phyloP scores from a whole-genome alignment of 2,329 filamentous ascomycete species.

The Volutella citrinella region DNA sequence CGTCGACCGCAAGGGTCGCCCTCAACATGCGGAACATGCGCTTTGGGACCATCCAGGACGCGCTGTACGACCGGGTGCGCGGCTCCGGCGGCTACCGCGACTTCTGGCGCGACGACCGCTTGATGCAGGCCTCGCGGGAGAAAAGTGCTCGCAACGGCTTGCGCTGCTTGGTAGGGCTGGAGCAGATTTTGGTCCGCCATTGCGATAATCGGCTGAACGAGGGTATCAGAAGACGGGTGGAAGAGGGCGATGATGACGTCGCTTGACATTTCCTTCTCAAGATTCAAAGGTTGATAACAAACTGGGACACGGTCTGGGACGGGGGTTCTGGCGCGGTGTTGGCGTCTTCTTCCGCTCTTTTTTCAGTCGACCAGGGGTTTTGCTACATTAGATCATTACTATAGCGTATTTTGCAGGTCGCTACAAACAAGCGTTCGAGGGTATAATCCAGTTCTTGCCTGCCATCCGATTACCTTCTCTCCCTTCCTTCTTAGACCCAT shows the following conservation, averaged over 20 bases:
- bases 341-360: no score
- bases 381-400: slow-evolving; percentile 1
- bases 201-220: slow-evolving; percentile 11
- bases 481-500: slow-evolving; percentile 4
- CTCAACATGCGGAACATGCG: slow-evolving; percentile 13
- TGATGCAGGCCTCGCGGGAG: slow-evolving; percentile 7
- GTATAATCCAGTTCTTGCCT: no score
- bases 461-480: slow-evolving; percentile 10
- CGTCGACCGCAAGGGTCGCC: slow-evolving; percentile 3
- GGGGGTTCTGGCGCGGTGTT: no score
- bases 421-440: slow-evolving; percentile 8
- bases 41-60: slow-evolving; percentile 9
- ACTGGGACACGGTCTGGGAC: no score
- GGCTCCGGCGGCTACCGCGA: slow-evolving; percentile 7
- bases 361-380: no score
- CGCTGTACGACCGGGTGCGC: slow-evolving; percentile 1
- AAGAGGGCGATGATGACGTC: not conserved
- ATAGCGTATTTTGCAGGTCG: no score
- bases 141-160: slow-evolving; percentile 1
- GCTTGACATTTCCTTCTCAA: no score
- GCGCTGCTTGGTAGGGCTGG: slow-evolving; percentile 3
- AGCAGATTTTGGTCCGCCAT: slow-evolving; percentile 6
- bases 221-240: slow-evolving; percentile 2
- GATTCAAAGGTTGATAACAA: slow-evolving; percentile 1
- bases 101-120: slow-evolving; percentile 6